phyloP scores from a whole-genome alignment of 192 early-diverging fungal genomes.

The Coemansia sp. region DNA sequence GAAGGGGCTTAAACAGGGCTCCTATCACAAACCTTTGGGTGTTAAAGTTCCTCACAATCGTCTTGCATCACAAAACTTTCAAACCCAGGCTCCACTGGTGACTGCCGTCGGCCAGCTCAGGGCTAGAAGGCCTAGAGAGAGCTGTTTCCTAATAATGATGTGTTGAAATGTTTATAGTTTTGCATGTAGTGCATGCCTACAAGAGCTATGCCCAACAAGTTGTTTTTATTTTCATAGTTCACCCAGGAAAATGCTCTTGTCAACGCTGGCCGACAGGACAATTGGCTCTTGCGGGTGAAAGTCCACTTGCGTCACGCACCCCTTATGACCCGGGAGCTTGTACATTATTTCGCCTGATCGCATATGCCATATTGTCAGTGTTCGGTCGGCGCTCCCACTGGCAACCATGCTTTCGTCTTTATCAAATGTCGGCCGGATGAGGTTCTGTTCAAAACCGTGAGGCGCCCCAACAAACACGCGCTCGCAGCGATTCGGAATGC shows the following conservation, averaged over 20 bases:
- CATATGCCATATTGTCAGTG: slow-evolving; percentile 87
- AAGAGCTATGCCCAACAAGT: background rate
- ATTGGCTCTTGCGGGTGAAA: slow-evolving; percentile 88
- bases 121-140: too few species aligned
- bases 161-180: background rate
- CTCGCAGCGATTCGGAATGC: slow-evolving; percentile 66
- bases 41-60: too few species aligned
- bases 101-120: too few species aligned
- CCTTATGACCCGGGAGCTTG: slow-evolving; percentile 94
- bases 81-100: too few species aligned
- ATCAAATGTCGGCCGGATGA: slow-evolving; percentile 87
- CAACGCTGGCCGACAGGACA: slow-evolving; percentile 78
- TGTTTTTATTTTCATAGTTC: slow-evolving; percentile 52
- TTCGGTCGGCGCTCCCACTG: slow-evolving; percentile 79
- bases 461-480: slow-evolving; percentile 82
- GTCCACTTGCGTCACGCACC: slow-evolving; percentile 88
- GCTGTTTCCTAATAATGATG: too few species aligned
- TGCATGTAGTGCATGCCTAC: background rate
- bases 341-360: slow-evolving; percentile 75
- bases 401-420: slow-evolving; percentile 80
- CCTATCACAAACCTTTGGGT: too few species aligned
- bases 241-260: slow-evolving; percentile 85
- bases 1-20: too few species aligned
- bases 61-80: too few species aligned
- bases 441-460: slow-evolving; percentile 92